Evolutionary conservation across 257 asterid species (phyloP).

Genomic region (Solanum pimpinellifolium): DNA sequence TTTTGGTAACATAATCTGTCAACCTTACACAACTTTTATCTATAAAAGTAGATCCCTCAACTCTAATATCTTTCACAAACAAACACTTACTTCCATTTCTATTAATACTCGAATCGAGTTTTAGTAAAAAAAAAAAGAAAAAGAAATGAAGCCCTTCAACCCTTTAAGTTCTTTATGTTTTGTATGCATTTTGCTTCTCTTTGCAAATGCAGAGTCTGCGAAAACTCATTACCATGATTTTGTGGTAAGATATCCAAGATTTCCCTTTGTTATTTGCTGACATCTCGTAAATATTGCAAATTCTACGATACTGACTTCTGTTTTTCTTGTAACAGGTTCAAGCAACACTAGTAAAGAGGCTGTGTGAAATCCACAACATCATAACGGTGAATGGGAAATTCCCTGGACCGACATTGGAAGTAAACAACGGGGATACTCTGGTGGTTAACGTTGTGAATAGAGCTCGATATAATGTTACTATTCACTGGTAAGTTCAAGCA

Average conservation of each 20-base stretch:
- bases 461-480: conserved; percentile 69
- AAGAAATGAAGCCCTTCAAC: conserved; percentile 9
- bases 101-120: background rate
- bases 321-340: conserved; percentile 31
- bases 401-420: conserved; percentile 79
- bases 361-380: conserved; percentile 57
- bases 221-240: conserved; percentile 53
- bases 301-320: background rate
- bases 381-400: conserved; percentile 71
- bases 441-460: conserved; percentile 56
- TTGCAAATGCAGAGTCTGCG: conserved; percentile 26
- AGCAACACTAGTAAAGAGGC: conserved; percentile 81
- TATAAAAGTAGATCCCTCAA: conserved; percentile 25
- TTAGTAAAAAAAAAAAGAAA: background rate
- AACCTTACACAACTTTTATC: conserved; percentile 13
- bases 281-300: background rate
- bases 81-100: background rate
- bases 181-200: conserved; percentile 17
- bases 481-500: conserved; percentile 53
- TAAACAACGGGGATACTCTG: conserved; percentile 71
- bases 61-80: conserved; percentile 17
- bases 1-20: conserved; percentile 33
- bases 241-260: conserved; percentile 27
- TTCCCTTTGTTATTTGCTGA: background rate
- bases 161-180: conserved; percentile 9